Conservation (phyloP, 352 stramenopile species). For the Detonula confervacea region DNA sequence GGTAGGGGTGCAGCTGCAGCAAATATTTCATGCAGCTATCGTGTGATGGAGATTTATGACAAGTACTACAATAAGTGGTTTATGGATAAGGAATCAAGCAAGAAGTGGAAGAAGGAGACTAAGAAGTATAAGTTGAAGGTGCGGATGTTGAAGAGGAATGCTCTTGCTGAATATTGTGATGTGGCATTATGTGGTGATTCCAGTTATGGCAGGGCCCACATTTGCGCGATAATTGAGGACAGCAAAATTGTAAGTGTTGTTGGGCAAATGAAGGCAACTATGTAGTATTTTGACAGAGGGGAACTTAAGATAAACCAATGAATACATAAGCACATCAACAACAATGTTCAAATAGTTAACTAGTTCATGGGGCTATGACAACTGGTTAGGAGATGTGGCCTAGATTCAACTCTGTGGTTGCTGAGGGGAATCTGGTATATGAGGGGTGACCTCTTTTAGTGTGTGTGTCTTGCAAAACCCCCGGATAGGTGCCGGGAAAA, state of each 20-base stretch:
- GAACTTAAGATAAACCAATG: no score
- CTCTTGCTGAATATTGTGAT: neutral
- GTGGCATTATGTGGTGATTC: neutral
- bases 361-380: no score
- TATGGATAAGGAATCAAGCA: neutral
- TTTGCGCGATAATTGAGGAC: neutral
- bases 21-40: neutral
- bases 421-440: no score
- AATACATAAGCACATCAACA: no score
- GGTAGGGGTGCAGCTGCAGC: neutral
- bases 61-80: constrained; percentile 21
- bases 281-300: no score
- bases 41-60: neutral
- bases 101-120: constrained; percentile 1
- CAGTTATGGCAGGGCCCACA: neutral
- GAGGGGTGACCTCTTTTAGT: no score
- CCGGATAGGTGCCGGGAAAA: no score
- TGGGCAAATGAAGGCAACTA: neutral
- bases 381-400: no score
- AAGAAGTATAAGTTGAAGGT: neutral
- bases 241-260: neutral
- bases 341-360: no score
- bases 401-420: no score
- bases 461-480: no score
- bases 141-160: neutral